Conservation (phyloP, 495 filamentous ascomycete genomes). For the Eremomyces bilateralis region DNA sequence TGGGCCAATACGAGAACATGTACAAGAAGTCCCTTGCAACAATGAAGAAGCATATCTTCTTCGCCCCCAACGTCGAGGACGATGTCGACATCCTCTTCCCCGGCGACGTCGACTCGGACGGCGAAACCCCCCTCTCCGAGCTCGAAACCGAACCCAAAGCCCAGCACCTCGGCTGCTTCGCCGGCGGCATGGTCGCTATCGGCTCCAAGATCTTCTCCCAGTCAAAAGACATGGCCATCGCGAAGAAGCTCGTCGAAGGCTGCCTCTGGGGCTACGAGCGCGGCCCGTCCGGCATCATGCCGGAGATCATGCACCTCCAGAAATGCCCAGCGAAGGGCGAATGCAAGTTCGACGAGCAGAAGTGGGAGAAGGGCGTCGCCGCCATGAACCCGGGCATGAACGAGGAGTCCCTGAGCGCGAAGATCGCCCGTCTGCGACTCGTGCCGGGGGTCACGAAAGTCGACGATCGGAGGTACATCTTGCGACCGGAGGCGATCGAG, state of each 20-base stretch:
- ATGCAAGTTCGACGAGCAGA: constrained; percentile 22
- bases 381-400: constrained; percentile 2
- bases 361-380: constrained; percentile 19
- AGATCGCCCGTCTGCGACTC: constrained; percentile 15
- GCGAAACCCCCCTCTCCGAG: constrained; percentile 6
- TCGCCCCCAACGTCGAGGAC: constrained; percentile 24
- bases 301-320: constrained; percentile 20
- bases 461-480: constrained; percentile 19
- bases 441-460: constrained; percentile 20
- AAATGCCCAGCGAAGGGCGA: constrained; percentile 14
- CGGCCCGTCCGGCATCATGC: constrained; percentile 24
- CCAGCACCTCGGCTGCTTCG: constrained; percentile 19
- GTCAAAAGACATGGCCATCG: constrained; percentile 12
- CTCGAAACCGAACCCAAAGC: constrained; percentile 17
- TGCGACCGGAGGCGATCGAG: constrained; percentile 39
- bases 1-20: constrained; percentile 22
- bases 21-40: constrained; percentile 20
- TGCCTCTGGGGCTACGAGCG: constrained; percentile 17
- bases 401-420: neutral
- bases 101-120: constrained; percentile 14
- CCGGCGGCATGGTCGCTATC: constrained; percentile 15
- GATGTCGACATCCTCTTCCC: constrained; percentile 21
- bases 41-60: constrained; percentile 21
- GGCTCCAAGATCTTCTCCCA: constrained; percentile 11
- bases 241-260: constrained; percentile 13